Evolutionary conservation across 371 early-diverging fungal genomes (phyloP), one percentile per base, ranked within the genome.

Genomic region (Lichtheimia hyalospora): DNA sequence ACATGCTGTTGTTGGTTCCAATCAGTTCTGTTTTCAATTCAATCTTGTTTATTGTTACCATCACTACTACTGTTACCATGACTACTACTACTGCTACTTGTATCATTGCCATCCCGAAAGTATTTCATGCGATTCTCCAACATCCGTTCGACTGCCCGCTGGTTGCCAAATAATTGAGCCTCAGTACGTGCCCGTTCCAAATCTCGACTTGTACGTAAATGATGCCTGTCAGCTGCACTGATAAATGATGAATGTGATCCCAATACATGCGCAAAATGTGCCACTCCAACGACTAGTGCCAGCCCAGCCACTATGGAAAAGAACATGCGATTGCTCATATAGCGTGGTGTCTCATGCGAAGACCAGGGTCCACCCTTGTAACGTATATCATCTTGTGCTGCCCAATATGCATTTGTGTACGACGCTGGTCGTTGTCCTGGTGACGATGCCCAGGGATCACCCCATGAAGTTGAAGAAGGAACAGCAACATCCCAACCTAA

Each of bases 151-250:
- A 79, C 66, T 2, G 69, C 75, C 39, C 65, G 63, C 42, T 80
- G 74, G 51, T 74, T 72, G 8, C 77, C 77, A 64, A 74, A 76
- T 4, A 72, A 50, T 54, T 71, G 60, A 6, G 80, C 80, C 27
- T 74, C 73, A 21, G 68, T 72, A n/a, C 80, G 61, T 23, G 80
- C 80, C 13, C 61, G 59, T 52, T 63, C 64, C 21, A 79, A 54
- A 49, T 76, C 80, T 21, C 63, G 48, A 43, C 65, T 68, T 6
- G 73, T 64, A 20, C 63, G 59, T 8, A 58, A 20, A 43, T 80
- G 80, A 48, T 80, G 80, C 8, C 62, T 57, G 59, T 80, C 64
- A 18, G 74, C 72, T 15, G 69, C 77, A 50, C 28, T 50, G 16
- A 62, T 40, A 24, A 75, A 46, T 0, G 59, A 20, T 3, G 71